Evolutionary conservation across 2,329 filamentous ascomycete species (phyloP), one percentile per base, ranked within the genome.

Genomic region (Xylaria sp.): DNA sequence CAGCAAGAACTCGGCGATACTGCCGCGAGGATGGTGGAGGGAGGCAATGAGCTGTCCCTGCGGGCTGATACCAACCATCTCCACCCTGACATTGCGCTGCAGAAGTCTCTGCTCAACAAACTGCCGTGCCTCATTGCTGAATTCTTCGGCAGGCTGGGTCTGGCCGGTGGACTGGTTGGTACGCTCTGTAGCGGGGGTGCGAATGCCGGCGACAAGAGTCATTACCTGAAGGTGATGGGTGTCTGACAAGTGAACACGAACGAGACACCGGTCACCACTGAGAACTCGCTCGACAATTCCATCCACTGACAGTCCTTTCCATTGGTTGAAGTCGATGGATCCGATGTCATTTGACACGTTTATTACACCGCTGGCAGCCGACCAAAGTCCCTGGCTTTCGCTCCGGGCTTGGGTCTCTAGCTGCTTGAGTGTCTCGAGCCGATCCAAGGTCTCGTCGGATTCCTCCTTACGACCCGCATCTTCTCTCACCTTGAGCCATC

Each of bases 401-500:
- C 82, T 80, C 75, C 86, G 91, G 60, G 94, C 94, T 67, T 89
- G 83, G 49, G 83, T 80, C 75, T 97, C 92, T 39, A 93, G 78
- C 52, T 81, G 81, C 67, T 91, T 87, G 62, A 99, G 83, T 68
- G 85, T 87, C 68, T 95, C 89, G 23, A 99, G 80, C 61, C 89
- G 83, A 64, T 86, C 77, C 34, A 83, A 79, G 7, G 88, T 81
- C 55, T 92, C 88, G 59, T 94, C 89, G 1, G 87, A 86, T 60
- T 97, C 92, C 66, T 97, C 92, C 72, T 93, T 94, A 66, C 89
- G 88, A 63, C 92, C 92, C 60, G 93, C 92, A 75, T 99, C 94
- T 70, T 99, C 94, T 65, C 94, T 87, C 61, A 99, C 83, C 77
- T 94, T 96, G 64, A 92, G 79, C 92, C 92, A 97, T 66, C 94